Conservation (phyloP, 148 eudicot genomes). For the Vaccinium corymbosum region DNA sequence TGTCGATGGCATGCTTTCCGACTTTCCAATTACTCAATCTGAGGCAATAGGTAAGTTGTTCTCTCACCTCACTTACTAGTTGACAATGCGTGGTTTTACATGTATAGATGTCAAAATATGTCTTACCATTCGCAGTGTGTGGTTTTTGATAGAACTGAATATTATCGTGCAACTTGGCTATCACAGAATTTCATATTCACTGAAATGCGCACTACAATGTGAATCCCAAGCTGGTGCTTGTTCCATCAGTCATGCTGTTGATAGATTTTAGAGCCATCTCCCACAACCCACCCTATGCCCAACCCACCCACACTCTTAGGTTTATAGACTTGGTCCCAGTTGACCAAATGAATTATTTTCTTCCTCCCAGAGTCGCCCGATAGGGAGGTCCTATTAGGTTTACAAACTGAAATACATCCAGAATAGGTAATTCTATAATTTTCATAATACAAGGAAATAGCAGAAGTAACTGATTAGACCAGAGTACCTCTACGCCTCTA, state of each 20-base stretch:
- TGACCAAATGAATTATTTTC: not conserved
- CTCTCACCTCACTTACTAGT: slow-evolving; percentile 4
- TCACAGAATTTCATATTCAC: not conserved
- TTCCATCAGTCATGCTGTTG: not conserved
- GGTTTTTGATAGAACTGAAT: not conserved
- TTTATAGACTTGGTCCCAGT: not conserved
- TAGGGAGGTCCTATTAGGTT: not conserved
- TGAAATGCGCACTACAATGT: not conserved
- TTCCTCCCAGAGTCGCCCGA: not conserved
- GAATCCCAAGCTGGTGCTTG: not conserved
- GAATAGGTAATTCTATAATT: not conserved
- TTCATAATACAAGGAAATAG: not conserved
- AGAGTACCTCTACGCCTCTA: not conserved
- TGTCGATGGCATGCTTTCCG: slow-evolving; percentile 83
- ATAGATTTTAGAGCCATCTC: not conserved
- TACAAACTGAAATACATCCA: not conserved
- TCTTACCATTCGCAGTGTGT: not conserved
- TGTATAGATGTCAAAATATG: not conserved
- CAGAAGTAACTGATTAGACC: not conserved
- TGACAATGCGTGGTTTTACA: not conserved
- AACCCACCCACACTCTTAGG: not conserved
- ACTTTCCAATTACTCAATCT: slow-evolving; percentile 79
- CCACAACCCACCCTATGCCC: not conserved
- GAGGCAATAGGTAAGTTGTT: slow-evolving; percentile 51
- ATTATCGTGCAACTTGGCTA: not conserved